These are phyloP conservation scores for Lolium rigidum DNA, from an alignment of 176 grass and related monocot species.

Conservation along the genomic window DNA sequence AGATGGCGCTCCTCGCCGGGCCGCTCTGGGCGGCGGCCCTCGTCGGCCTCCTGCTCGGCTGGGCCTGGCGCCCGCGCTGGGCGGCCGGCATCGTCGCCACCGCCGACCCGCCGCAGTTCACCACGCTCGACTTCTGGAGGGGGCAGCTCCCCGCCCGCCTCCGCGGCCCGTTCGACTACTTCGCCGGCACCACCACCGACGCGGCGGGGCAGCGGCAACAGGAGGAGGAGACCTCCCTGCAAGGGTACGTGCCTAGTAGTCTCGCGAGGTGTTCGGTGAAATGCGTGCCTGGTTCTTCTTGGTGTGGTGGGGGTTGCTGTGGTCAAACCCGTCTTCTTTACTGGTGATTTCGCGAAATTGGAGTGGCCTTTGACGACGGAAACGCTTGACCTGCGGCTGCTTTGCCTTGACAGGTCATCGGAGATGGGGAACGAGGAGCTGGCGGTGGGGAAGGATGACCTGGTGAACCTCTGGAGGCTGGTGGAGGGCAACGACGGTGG, in stretches of 20 bases:
- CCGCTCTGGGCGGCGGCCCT: conserved; percentile 85
- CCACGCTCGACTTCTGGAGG: conserved; percentile 57
- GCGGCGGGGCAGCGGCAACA: conserved; percentile 4
- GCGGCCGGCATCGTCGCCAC: conserved; percentile 57
- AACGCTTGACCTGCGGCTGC: conserved; percentile 10
- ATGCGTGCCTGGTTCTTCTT: conserved; percentile 23
- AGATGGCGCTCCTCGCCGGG: conserved; percentile 71
- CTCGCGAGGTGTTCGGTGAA: conserved; percentile 18
- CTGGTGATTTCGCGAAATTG: conserved; percentile 37
- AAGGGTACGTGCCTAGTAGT: conserved; percentile 39
- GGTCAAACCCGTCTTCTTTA: conserved; percentile 39
- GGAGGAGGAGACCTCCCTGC: conserved; percentile 23
- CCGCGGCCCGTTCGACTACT: conserved; percentile 49
- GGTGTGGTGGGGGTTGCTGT: neutral
- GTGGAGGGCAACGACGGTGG: conserved; percentile 79
- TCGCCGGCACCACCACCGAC: conserved; percentile 4
- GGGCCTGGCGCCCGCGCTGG: conserved; percentile 91
- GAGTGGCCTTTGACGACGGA: conserved; percentile 17
- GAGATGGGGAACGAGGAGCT: conserved; percentile 54
- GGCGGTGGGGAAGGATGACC: conserved; percentile 64
- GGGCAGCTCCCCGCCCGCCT: conserved; percentile 54
- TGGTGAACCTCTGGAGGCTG: conserved; percentile 69
- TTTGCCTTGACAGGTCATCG: conserved; percentile 48
- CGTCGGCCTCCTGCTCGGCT: conserved; percentile 84
- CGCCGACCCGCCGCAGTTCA: conserved; percentile 33